Evolutionary conservation across 768 basidiomycete species (phyloP), one percentile per base, ranked within the genome.

Genomic region (Podaxis pistillaris): DNA sequence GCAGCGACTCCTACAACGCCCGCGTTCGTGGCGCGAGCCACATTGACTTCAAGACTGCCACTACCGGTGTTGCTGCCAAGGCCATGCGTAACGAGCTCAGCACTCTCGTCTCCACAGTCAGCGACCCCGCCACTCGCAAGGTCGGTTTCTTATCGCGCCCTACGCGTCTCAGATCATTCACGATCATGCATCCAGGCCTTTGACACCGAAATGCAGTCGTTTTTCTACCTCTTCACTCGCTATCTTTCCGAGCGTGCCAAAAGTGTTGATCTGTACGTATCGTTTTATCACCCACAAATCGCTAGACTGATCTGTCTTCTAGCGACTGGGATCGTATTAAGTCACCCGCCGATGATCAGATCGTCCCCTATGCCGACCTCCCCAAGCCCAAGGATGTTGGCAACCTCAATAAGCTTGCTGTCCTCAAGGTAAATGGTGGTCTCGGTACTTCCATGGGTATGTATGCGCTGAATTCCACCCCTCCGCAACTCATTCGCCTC

Each of bases 51-150:
- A 95, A 96, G 83, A 96, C 94, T n/a, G 96, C 96, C 66, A 96
- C 87, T 57, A 95, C 94, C 58, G 94, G 93, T 67, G 89, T 95
- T 67, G 90, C 93, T 28, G 91, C 93, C 68, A 98, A 97, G 81
- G 83, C 94, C 60, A 98, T 98, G 96, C 89, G 94, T 81, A 97
- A 98, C 74, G 97, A 98, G 81, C 90, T 99, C 78, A 90, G 90
- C 75, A 86, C 86, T 72, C 91, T 99, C 83, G 94, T 98, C 71
- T 80, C 83, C 73, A 89, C 89, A 65, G 91, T 96, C 72, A 81
- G 86, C 66, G 92, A 98, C 66, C 82, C 86, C 33, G 73, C 81
- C 44, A 89, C 90, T 60, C 92, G 91, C 80, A 93, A 90, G 89
- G 96, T 93, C 61, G 58, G 61, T 69, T 41, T 22, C 47, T 47